phyloP scores from a whole-genome alignment of 2,329 filamentous ascomycete species.

The Microascus cirrosus region DNA sequence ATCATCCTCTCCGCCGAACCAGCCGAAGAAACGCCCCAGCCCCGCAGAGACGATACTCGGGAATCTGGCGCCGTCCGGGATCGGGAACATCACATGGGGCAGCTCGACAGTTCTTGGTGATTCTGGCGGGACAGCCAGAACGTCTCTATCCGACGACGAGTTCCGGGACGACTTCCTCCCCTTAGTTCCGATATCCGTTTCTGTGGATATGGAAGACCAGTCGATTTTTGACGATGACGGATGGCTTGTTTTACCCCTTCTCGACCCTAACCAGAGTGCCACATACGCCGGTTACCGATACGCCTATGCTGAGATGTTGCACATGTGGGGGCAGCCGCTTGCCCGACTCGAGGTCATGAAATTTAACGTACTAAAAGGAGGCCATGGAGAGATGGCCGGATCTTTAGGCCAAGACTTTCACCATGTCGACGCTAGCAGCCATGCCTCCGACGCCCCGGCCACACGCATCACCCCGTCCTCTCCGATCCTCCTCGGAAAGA shows the following conservation, averaged over 20 bases:
- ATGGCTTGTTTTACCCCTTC: constrained; percentile 47
- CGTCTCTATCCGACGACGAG: constrained; percentile 45
- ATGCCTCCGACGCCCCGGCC: neutral
- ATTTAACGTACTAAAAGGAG: constrained; percentile 50
- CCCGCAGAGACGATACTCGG: constrained; percentile 50
- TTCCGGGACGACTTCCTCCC: constrained; percentile 32
- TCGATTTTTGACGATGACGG: constrained; percentile 59
- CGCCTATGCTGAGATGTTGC: constrained; percentile 57
- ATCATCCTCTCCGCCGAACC: constrained; percentile 32
- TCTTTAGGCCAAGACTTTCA: constrained; percentile 9
- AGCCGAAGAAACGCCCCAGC: constrained; percentile 42
- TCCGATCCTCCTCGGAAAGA: constrained; percentile 45
- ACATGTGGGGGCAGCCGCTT: constrained; percentile 53
- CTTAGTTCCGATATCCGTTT: constrained; percentile 25
- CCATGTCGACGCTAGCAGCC: constrained; percentile 20
- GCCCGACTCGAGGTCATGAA: constrained; percentile 57
- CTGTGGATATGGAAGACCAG: constrained; percentile 46
- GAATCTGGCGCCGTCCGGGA: constrained; percentile 35
- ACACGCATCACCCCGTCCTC: constrained; percentile 15
- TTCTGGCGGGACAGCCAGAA: constrained; percentile 8
- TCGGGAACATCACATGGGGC: constrained; percentile 1
- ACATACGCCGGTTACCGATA: constrained; percentile 51
- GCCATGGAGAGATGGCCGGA: constrained; percentile 16
- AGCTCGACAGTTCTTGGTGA: neutral
- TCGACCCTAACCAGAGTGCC: constrained; percentile 36